phyloP scores from a whole-genome alignment of 139 green algal species.

The Parachlorella kessleri region DNA sequence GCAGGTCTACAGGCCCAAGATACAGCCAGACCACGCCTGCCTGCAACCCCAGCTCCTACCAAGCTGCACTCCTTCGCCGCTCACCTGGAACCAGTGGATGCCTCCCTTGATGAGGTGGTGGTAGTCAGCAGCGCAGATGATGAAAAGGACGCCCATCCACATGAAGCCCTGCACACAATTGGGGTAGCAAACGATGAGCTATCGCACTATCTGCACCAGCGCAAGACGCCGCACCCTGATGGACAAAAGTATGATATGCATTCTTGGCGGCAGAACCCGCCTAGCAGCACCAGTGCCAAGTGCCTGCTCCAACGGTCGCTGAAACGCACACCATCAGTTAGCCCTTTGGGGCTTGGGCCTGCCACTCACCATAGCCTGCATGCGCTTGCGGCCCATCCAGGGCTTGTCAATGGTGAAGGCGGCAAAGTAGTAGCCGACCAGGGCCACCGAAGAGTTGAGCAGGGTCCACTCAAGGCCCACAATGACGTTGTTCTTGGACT shows the following conservation, averaged over 20 bases:
- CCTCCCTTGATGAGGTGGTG: constrained; percentile 26
- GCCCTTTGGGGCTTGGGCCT: no score
- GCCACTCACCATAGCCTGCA: constrained; percentile 66
- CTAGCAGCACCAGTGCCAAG: no score
- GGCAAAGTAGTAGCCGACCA: constrained; percentile 72
- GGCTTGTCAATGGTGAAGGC: constrained; percentile 68
- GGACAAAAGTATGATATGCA: no score
- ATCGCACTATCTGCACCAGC: no score
- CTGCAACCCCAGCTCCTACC: no score
- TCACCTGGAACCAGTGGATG: constrained; percentile 50
- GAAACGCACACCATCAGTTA: not conserved
- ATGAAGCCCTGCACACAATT: no score
- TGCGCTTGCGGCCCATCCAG: constrained; percentile 57
- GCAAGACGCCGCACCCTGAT: not conserved
- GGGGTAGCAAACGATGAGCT: no score
- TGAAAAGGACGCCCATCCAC: constrained; percentile 68
- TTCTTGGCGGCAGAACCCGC: no score
- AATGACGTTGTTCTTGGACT: constrained; percentile 49
- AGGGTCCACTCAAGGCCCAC: constrained; percentile 72
- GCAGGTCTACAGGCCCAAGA: no score
- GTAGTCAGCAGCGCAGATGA: constrained; percentile 64
- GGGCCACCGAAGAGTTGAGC: constrained; percentile 69
- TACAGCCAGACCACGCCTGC: no score
- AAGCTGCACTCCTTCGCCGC: no score
- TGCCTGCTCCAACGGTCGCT: no score